Conservation (phyloP, 139 green algal genomes). For the Pleodorina starrii region DNA sequence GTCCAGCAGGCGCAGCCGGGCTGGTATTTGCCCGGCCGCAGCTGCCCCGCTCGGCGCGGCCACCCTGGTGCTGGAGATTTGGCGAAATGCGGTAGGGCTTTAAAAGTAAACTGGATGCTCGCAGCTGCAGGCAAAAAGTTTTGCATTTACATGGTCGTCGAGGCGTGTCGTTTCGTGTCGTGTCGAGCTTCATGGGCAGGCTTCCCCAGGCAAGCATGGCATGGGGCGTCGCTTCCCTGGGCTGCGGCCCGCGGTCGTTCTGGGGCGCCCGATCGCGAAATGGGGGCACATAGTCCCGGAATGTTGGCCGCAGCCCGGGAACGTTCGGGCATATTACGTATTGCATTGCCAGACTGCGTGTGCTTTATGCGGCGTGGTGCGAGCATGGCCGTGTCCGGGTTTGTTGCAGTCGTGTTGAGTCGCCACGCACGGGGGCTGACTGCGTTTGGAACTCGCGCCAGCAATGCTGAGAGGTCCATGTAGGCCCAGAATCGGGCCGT, state of each 20-base stretch:
- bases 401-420: conserved; percentile 26
- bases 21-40: neutral
- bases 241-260: conserved; percentile 3
- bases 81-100: neutral
- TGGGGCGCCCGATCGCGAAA: neutral
- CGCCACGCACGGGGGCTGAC: neutral
- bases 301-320: conserved; percentile 15
- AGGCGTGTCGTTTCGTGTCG: conserved; percentile 2
- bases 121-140: conserved; percentile 48
- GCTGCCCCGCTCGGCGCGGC: too few species aligned
- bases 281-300: conserved; percentile 37
- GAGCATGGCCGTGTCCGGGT: conserved; percentile 8
- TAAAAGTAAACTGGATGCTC: conserved; percentile 31
- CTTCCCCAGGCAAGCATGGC: conserved; percentile 32
- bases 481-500: neutral
- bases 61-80: neutral
- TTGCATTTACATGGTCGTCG: conserved; percentile 27
- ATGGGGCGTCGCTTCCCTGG: conserved; percentile 24
- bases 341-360: conserved; percentile 24
- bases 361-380: conserved; percentile 11
- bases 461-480: conserved; percentile 22
- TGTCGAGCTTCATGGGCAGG: conserved; percentile 34
- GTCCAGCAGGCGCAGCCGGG: too few species aligned
- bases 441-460: neutral
- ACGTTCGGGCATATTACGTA: conserved; percentile 39